Evolutionary conservation across 495 filamentous ascomycete genomes (phyloP).

Genomic region (Penicillium silybi): DNA sequence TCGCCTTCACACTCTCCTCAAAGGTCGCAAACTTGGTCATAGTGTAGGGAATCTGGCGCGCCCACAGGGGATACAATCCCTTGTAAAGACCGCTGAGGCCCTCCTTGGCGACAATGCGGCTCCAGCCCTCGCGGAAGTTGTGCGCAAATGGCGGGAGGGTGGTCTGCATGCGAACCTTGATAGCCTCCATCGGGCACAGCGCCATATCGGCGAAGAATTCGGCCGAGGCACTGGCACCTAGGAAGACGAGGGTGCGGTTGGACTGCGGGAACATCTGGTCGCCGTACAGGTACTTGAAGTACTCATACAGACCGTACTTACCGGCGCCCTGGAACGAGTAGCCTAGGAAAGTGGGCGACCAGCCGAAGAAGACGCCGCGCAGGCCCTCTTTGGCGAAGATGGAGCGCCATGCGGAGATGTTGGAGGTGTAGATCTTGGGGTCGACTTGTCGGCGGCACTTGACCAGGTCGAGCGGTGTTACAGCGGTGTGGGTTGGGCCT

Average conservation of each 20-base stretch:
- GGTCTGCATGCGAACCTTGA: constrained; percentile 74
- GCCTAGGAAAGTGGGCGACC: constrained; percentile 65
- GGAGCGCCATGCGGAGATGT: constrained; percentile 60
- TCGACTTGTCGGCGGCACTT: constrained; percentile 74
- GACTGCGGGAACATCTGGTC: constrained; percentile 57
- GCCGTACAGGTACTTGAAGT: constrained; percentile 71
- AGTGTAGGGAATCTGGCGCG: constrained; percentile 68
- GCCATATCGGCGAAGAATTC: constrained; percentile 68
- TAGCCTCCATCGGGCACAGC: constrained; percentile 64
- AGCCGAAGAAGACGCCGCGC: constrained; percentile 69
- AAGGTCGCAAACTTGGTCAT: constrained; percentile 78
- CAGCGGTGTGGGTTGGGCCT: constrained; percentile 55
- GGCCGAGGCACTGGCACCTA: constrained; percentile 61
- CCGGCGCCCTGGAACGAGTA: constrained; percentile 72
- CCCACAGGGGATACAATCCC: constrained; percentile 67
- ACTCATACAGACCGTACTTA: constrained; percentile 75
- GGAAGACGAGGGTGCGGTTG: constrained; percentile 61
- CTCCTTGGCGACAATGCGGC: constrained; percentile 56
- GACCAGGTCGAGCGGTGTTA: constrained; percentile 61
- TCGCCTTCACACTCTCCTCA: constrained; percentile 61
- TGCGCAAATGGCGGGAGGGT: constrained; percentile 62
- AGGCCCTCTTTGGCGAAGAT: constrained; percentile 63
- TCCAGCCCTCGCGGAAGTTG: constrained; percentile 59
- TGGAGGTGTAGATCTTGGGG: constrained; percentile 64
- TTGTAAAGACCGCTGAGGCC: constrained; percentile 61